Base-by-base conservation (phyloP, 345 rosid species). In the Pistacia atlantica region DNA sequence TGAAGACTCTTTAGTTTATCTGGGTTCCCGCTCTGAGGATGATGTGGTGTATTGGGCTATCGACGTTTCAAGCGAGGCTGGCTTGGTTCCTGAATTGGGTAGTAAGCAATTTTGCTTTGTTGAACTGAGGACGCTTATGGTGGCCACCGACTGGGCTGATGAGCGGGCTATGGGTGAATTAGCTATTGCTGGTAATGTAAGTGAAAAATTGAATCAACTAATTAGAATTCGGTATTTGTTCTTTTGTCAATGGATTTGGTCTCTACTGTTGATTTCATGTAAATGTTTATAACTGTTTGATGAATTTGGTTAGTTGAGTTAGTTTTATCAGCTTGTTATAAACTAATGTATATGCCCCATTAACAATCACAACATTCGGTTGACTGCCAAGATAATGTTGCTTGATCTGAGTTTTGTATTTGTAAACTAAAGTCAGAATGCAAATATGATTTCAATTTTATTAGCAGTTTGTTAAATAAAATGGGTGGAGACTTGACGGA, bases 121-220 rank as follows among this genome's bases (percentile, higher is more conserved):
- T 31, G 99, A 95, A 86, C 82, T 95, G 72, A 86, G 99, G 77
- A 95, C 98, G 5, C 77, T 93, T 1, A 93, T 95, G 99, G 97
- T 95, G 67, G 99, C 97, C 65, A 86, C 95, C 62, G 99, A 95
- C 87, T 93, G 99, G 99, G 83, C 88, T 60, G 86, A 95, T 82
- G 84, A 86, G 66, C 71, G 67, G 58, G 89, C 89, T 37, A 93
- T 95, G 99, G 87, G 78, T 73, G 97, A 95, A 77, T 86, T 95
- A 84, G 93, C 98, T 76, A 87, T 95, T 80, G 99, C 99, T 11
- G 99, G 99, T 67, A 91, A 93, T 87, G 97, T 95, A 86, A 86
- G 98, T 86, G 42, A 54, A 54, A 16, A 42, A 42, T 42, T 42
- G 46, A 42, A 42, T 42, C 46, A 42, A 42, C 46, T 42, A 8